Evolutionary conservation across 2,329 filamentous ascomycete species (phyloP).

Genomic region (Botrytis byssoidea): DNA sequence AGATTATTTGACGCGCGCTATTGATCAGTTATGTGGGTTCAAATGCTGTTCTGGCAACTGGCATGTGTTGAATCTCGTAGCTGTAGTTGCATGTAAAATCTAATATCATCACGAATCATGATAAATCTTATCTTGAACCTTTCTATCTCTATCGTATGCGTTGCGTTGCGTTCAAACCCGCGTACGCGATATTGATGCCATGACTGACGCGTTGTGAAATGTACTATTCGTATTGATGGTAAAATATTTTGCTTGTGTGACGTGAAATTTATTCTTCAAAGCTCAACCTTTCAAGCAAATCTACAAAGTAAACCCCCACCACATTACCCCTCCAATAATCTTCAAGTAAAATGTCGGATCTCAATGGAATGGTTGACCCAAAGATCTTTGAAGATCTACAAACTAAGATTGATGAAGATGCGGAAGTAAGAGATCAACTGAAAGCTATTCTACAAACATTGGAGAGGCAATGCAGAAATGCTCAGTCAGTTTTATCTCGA

Average conservation of each 20-base stretch:
- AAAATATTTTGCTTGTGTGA: constrained; percentile 3
- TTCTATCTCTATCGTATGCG: neutral
- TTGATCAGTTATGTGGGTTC: no score
- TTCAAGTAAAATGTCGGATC: constrained; percentile 26
- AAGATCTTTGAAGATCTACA: constrained; percentile 84
- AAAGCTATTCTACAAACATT: constrained; percentile 77
- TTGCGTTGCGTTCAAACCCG: neutral
- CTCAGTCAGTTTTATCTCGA: constrained; percentile 79
- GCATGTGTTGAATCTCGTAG: no score
- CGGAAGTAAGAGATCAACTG: constrained; percentile 76
- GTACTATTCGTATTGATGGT: neutral
- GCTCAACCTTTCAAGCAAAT: neutral
- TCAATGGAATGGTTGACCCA: constrained; percentile 53
- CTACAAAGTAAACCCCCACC: neutral
- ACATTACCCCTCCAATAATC: constrained; percentile 13
- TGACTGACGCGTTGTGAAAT: neutral
- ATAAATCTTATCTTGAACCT: neutral
- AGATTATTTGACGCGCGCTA: no score
- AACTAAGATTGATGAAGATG: constrained; percentile 84
- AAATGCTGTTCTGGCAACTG: no score
- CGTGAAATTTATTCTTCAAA: neutral
- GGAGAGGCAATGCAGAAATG: constrained; percentile 77
- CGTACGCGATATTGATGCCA: neutral
- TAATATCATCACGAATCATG: neutral
- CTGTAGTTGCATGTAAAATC: no score